Conservation (phyloP, 495 filamentous ascomycete species). For the Chaetomium cochliodes region DNA sequence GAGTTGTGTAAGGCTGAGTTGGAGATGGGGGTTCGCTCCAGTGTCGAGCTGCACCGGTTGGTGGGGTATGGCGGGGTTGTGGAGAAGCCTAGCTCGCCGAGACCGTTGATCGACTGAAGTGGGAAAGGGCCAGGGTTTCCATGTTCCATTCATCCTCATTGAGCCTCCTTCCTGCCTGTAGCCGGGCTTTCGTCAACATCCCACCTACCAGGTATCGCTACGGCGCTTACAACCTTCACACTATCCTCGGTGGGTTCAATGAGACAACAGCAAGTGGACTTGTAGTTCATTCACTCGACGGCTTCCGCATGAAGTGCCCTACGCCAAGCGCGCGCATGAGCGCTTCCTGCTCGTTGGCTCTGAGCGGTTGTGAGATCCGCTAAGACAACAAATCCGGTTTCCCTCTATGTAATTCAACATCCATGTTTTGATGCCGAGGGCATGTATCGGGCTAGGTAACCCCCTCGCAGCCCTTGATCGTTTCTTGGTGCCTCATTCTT, state of each 20-base stretch:
- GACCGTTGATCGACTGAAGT: not conserved
- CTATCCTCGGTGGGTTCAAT: too few species aligned
- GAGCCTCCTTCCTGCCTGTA: too few species aligned
- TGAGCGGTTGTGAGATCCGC: not conserved
- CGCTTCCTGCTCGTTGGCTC: not conserved
- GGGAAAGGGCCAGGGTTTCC: too few species aligned
- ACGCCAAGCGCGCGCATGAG: conserved; percentile 4
- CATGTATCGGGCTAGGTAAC: not conserved
- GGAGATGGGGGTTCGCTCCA: not conserved
- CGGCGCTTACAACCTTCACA: too few species aligned
- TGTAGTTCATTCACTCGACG: not conserved
- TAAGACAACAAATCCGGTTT: not conserved
- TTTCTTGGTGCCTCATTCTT: not conserved
- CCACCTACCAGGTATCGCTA: too few species aligned
- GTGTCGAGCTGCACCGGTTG: conserved; percentile 10
- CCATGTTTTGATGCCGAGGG: not conserved
- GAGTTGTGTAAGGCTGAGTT: conserved; percentile 13
- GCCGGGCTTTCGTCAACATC: too few species aligned
- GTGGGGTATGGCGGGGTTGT: conserved; percentile 22
- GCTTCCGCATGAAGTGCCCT: not conserved
- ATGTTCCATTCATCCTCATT: too few species aligned
- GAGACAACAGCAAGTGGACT: too few species aligned
- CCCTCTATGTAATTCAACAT: not conserved
- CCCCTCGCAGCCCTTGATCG: not conserved
- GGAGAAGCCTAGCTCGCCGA: conserved; percentile 12